Conservation (phyloP, 805 yeast species). For the Grigorovia jiainica region DNA sequence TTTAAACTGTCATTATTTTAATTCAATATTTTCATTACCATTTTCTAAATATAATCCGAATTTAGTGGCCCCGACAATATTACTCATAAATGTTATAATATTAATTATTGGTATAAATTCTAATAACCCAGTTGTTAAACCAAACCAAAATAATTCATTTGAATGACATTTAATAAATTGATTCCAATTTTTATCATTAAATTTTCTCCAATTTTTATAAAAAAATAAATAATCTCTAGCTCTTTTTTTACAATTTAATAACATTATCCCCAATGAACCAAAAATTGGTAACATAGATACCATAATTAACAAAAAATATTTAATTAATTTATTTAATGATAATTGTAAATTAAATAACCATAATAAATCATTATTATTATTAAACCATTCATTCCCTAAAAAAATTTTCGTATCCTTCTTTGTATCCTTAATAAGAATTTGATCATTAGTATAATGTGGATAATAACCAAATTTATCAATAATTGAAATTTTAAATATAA, state of each 20-base stretch:
- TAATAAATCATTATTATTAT: background rate
- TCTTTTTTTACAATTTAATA: conserved; percentile 21
- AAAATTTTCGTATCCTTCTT: conserved; percentile 4
- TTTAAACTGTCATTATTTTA: background rate
- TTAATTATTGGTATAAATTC: conserved; percentile 48
- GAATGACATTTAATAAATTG: conserved; percentile 29
- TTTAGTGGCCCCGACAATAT: conserved; percentile 52
- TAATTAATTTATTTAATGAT: background rate
- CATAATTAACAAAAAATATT: background rate
- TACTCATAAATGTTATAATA: conserved; percentile 46
- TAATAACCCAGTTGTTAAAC: conserved; percentile 39
- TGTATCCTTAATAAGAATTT: background rate
- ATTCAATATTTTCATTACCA: background rate
- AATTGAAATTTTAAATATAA: conserved; percentile 19
- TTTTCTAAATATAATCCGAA: conserved; percentile 36
- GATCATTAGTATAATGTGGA: background rate
- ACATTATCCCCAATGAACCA: conserved; percentile 26
- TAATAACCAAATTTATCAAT: conserved; percentile 24
- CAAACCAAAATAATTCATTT: conserved; percentile 39
- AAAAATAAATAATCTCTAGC: conserved; percentile 20
- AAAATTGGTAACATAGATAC: conserved; percentile 23
- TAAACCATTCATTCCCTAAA: conserved; percentile 5
- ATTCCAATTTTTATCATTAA: conserved; percentile 23
- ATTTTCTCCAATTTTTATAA: conserved; percentile 15
- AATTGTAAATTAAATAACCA: background rate